Evolutionary conservation across 768 basidiomycete species (phyloP), one percentile per base, ranked within the genome.

Genomic region (Floccularia luteovirens): DNA sequence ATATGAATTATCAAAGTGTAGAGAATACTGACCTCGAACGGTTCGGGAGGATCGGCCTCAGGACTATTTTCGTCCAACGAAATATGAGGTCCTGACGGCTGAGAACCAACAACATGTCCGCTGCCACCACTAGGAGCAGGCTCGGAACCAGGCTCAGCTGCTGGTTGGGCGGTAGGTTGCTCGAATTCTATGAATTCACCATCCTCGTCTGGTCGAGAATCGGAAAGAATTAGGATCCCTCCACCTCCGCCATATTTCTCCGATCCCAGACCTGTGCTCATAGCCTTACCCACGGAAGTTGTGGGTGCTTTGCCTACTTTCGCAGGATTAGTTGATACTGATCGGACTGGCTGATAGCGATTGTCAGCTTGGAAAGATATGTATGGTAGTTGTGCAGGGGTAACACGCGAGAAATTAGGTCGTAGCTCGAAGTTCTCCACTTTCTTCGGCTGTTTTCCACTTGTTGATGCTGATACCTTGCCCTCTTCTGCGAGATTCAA

Each of bases 401-500:
- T 90, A 16, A 97, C 93, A 36, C 96, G 82, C 14, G 90, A 86
- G 55, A 97, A 83, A 67, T 99, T 99, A 16, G 78, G 66, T 8
- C 89, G 66, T 43, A 64, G 72, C 63, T 96, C 90, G 10, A 69
- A 84, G 2, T 73, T 80, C 54, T 99, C 96, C 12, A 61, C 54
- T 58, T 82, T 89, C 52, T 78, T 79, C 43, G 71, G 59, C n/a
- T 62, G 52, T 49, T 70, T 67, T 13, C 61, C 27, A 8, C 27
- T 43, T n/a, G 62, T 51, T 24, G 64, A 54, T 42, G 66, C 44
- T 12, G 60, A 48, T 43, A 62, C 43, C 48, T 66, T 64, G 39
- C 48, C 47, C 52, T 67, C 61, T 36, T 70, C 73, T 11, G 67
- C 63, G 31, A 74, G 62, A 48, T 69, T 62, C 30, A 69, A 69